A percentile compares a stretch with the other conserved stretches of the same genome.
Conservation (phyloP, 352 stramenopile genomes). For the Phytophthora tubulina region DNA sequence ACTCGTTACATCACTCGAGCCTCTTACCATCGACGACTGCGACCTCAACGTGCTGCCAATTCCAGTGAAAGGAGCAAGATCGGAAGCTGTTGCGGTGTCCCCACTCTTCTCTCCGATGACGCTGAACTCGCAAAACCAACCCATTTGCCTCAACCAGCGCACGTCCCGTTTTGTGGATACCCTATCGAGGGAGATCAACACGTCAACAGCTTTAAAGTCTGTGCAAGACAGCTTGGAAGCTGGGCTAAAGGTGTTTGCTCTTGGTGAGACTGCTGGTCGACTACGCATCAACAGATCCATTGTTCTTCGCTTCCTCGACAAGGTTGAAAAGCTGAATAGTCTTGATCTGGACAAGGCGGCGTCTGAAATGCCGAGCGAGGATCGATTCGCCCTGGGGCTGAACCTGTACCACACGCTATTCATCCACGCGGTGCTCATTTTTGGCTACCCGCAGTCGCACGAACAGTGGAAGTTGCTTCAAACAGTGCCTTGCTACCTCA, state of each 20-base stretch:
- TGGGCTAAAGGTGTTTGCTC: conserved; percentile 46
- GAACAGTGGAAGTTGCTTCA: conserved; percentile 85
- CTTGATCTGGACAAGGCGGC: conserved; percentile 43
- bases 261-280: conserved; percentile 29
- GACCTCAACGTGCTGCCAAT: conserved; percentile 6
- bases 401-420: conserved; percentile 93
- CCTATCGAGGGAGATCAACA: neutral
- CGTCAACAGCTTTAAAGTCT: conserved; percentile 13
- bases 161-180: conserved; percentile 31
- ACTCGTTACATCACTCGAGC: conserved; percentile 30
- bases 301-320: conserved; percentile 59
- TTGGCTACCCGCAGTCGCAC: conserved; percentile 59
- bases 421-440: conserved; percentile 73
- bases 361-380: conserved; percentile 32
- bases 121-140: conserved; percentile 45
- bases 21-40: conserved; percentile 33
- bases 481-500: conserved; percentile 56
- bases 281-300: conserved; percentile 28
- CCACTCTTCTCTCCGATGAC: conserved; percentile 27
- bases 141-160: conserved; percentile 69
- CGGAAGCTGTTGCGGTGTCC: conserved; percentile 24
- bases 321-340: conserved; percentile 58
- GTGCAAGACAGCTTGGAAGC: conserved; percentile 39
- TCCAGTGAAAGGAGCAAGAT: conserved; percentile 12
- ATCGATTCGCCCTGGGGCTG: conserved; percentile 79